Evolutionary conservation across 2,329 filamentous ascomycete species (phyloP), one percentile per base, ranked within the genome.

Genomic region (Sclerotinia borealis): DNA sequence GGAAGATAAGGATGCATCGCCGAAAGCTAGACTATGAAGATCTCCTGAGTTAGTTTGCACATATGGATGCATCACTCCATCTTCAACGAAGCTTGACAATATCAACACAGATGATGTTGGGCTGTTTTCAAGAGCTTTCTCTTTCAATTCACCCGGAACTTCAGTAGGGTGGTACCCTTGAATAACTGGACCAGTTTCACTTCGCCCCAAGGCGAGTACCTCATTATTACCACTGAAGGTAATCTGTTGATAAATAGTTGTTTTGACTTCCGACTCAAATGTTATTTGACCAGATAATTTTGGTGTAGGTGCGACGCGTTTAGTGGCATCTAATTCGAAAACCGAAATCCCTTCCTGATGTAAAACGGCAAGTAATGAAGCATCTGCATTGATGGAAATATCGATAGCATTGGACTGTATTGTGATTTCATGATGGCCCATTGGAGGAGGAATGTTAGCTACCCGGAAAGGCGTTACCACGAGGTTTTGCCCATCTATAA

Each of bases 391-490:
- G 68, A 97, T 86, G 0, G 88, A 85, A 59, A 95, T 85, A 76
- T 97, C 92, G 22, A 91, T 77, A 3, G 86, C 82, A 60, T 88
- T 86, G 0, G 81, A 81, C 17, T 83, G 79, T 34, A 89, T 76
- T 15, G 78, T 71, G 22, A 97, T 71, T 63, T 96, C 90, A 68
- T 89, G 89, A 66, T 93, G 81, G 19, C 92, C 86, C 92, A 98
- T 97, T 0, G 95, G 95, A 34, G 95, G 95, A 29, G 95, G 95
- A 3, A 97, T 82, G 71, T 95, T 96, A 15, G 92, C 90, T 56
- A 88, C 83, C 66, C 90, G 83, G 68, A 99, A 83, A 0, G 95
- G 92, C 0, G 95, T 98, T 51, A 98, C 76, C 73, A 96, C 96
- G 64, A 98, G 76, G 3, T 74, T 84, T 54, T 78, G 83, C 19